phyloP scores from a whole-genome alignment of 495 filamentous ascomycete genomes.

The Daldinia vernicosa region DNA sequence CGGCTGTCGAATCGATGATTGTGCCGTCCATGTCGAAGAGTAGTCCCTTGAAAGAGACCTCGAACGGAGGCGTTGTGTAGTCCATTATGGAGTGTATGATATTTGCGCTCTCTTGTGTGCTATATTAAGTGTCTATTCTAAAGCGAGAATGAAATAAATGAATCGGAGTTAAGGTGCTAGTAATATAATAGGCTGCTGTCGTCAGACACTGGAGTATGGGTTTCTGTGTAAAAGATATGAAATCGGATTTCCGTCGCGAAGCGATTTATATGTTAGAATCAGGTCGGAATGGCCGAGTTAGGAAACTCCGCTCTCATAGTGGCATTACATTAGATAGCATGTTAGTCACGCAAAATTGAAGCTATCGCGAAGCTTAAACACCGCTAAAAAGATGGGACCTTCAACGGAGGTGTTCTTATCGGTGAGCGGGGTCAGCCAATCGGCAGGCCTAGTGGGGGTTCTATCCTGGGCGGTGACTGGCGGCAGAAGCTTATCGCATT shows the following conservation, averaged over 20 bases:
- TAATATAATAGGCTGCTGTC: not conserved
- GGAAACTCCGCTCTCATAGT: slow-evolving; percentile 41
- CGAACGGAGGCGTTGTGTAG: slow-evolving; percentile 68
- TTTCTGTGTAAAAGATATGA: not conserved
- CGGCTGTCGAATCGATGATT: slow-evolving; percentile 80
- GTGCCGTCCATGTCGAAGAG: slow-evolving; percentile 95
- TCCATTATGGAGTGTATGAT: slow-evolving; percentile 34
- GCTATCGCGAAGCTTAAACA: slow-evolving; percentile 31
- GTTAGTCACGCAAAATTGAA: slow-evolving; percentile 6
- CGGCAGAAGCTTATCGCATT: slow-evolving; percentile 47
- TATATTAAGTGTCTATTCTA: not conserved
- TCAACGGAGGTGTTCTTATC: slow-evolving; percentile 28
- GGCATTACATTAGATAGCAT: not conserved
- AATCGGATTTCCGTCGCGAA: not conserved
- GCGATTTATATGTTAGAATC: slow-evolving; percentile 6
- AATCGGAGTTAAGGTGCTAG: slow-evolving; percentile 2
- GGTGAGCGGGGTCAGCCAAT: slow-evolving; percentile 34
- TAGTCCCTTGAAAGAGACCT: slow-evolving; percentile 74
- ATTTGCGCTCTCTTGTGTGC: not conserved
- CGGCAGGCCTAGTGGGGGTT: slow-evolving; percentile 20
- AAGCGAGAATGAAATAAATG: not conserved
- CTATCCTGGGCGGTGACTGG: slow-evolving; percentile 50
- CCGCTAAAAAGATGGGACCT: slow-evolving; percentile 19
- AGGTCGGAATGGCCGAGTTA: slow-evolving; percentile 22
- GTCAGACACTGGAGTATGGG: not conserved